These are phyloP conservation scores for Lachancea sp. DNA, from an alignment of 805 yeast genomes.

Conservation along the genomic window DNA sequence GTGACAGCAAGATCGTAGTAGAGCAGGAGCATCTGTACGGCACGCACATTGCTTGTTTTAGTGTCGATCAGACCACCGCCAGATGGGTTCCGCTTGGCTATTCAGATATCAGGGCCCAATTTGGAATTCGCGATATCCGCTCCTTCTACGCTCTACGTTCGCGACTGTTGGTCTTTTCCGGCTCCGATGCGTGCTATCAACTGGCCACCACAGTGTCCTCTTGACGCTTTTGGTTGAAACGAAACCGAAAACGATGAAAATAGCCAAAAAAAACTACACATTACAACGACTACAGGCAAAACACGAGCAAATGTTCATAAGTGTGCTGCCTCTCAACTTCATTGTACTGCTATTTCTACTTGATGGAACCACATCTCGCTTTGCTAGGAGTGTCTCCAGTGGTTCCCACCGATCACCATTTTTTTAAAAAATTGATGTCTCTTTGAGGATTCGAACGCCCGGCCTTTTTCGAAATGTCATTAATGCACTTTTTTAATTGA, in stretches of 20 bases:
- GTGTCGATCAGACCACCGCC: slow-evolving; percentile 7
- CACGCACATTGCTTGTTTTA: slow-evolving; percentile 16
- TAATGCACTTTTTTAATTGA: background rate
- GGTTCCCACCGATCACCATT: too few relatives aligned
- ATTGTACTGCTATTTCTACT: too few relatives aligned
- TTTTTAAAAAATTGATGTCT: too few relatives aligned
- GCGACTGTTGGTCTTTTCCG: background rate
- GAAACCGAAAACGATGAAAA: too few relatives aligned
- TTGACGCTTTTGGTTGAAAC: too few relatives aligned
- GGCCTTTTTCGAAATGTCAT: background rate
- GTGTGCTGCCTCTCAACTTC: too few relatives aligned
- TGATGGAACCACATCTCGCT: too few relatives aligned
- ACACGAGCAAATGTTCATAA: too few relatives aligned
- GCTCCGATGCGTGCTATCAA: background rate
- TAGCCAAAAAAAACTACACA: too few relatives aligned
- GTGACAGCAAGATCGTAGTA: slow-evolving; percentile 4
- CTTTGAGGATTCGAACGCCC: background rate
- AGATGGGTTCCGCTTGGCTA: slow-evolving; percentile 19
- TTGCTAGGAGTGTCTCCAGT: too few relatives aligned
- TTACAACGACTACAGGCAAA: too few relatives aligned
- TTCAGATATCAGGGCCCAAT: slow-evolving; percentile 19
- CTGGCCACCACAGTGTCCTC: background rate
- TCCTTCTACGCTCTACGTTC: slow-evolving; percentile 6
- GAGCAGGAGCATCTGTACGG: slow-evolving; percentile 19
- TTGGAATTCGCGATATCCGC: slow-evolving; percentile 13